phyloP scores from a whole-genome alignment of 148 eudicot genomes.

The Spergularia marina region DNA sequence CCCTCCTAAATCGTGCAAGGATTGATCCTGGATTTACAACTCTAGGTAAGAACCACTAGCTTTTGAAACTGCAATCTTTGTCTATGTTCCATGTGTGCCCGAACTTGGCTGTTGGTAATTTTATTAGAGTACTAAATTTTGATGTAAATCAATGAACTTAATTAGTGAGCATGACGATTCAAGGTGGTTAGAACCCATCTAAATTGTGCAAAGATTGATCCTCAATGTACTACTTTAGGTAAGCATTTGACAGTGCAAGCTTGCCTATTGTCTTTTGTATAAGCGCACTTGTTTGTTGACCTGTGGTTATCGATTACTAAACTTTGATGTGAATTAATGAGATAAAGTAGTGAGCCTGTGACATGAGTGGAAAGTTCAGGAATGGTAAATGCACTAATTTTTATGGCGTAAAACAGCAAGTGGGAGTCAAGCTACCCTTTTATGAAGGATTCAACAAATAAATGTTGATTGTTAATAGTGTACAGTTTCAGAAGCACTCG shows the following conservation, averaged over 20 bases:
- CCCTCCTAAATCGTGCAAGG: conserved; percentile 85
- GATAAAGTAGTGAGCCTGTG: background rate
- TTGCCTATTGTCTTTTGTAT: too few relatives aligned
- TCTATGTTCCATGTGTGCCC: background rate
- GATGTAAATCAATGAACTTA: background rate
- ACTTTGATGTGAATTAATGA: background rate
- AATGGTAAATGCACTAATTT: background rate
- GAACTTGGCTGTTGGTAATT: background rate
- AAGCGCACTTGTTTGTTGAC: too few relatives aligned
- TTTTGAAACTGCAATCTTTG: conserved; percentile 6
- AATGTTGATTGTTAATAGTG: background rate
- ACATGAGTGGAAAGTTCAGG: background rate
- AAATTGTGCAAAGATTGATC: too few relatives aligned
- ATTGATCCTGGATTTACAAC: conserved; percentile 96
- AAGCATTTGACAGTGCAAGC: too few relatives aligned
- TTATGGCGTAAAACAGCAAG: too few relatives aligned
- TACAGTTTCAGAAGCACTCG: background rate
- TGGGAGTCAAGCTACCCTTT: background rate
- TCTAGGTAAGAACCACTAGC: conserved; percentile 49
- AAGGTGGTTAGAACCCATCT: too few relatives aligned
- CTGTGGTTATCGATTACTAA: background rate
- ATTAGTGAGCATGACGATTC: background rate
- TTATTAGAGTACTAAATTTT: background rate
- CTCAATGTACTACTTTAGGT: too few relatives aligned
- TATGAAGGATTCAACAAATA: background rate